Percentiles rank a stretch among this genome's conserved stretches.
phyloP scores from a whole-genome alignment of 441 rosid genomes.

The Sinapis alba region DNA sequence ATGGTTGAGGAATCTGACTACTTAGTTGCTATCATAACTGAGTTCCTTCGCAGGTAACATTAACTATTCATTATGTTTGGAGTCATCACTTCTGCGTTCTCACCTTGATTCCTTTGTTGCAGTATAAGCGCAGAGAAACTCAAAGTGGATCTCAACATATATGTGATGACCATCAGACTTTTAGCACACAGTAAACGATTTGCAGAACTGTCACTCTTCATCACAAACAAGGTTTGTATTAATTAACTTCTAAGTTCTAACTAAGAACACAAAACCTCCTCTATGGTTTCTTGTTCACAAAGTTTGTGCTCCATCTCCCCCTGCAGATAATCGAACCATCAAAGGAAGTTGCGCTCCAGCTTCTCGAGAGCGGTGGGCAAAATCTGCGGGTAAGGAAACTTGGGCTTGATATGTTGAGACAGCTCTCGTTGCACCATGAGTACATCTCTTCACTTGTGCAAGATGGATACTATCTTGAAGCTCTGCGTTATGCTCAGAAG shows the following conservation, averaged over 20 bases:
- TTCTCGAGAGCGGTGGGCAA: slow-evolving; percentile 78
- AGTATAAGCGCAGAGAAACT: slow-evolving; percentile 80
- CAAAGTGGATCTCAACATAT: slow-evolving; percentile 71
- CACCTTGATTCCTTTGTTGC: slow-evolving; percentile 41
- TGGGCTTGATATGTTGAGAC: slow-evolving; percentile 93
- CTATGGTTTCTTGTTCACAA: slow-evolving; percentile 1
- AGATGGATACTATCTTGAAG: slow-evolving; percentile 93
- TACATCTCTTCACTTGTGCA: slow-evolving; percentile 73
- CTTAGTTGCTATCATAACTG: slow-evolving; percentile 77
- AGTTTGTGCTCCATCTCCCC: slow-evolving; percentile 22
- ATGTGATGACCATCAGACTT: slow-evolving; percentile 76
- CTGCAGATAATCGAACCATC: slow-evolving; percentile 91
- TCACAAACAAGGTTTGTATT: slow-evolving; percentile 79
- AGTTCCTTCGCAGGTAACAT: slow-evolving; percentile 86
- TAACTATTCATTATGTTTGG: background rate
- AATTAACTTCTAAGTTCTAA: background rate
- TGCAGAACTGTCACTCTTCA: slow-evolving; percentile 76
- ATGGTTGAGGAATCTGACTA: slow-evolving; percentile 87
- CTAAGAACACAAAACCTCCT: background rate
- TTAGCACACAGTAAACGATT: slow-evolving; percentile 70
- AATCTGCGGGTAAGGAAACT: slow-evolving; percentile 74
- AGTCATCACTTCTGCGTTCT: background rate
- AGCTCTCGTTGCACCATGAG: slow-evolving; percentile 85
- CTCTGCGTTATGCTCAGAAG: slow-evolving; percentile 86
- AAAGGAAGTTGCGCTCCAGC: slow-evolving; percentile 95